Conservation (phyloP, 1,284 basidiomycete genomes). For the Rhodotorula sp. region DNA sequence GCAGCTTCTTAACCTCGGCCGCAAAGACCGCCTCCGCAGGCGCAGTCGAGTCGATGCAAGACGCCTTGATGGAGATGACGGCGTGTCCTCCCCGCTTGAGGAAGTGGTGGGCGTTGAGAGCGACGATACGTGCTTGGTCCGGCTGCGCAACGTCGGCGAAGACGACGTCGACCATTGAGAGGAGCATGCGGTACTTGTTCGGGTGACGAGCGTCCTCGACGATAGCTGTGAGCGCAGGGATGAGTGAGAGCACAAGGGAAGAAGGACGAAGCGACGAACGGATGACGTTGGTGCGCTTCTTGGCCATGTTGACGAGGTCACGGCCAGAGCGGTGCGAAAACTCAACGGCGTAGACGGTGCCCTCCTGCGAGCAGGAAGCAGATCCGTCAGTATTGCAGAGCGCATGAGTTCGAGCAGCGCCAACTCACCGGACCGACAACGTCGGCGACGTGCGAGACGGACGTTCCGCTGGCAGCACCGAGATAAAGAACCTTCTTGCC, state of each 20-base stretch:
- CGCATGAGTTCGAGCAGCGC: neutral
- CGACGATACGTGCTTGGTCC: constrained; percentile 89
- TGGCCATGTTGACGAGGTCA: constrained; percentile 99
- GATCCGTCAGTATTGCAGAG: neutral
- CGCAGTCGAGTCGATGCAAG: constrained; percentile 95
- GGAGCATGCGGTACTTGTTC: constrained; percentile 91
- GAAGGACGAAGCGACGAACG: constrained; percentile 60
- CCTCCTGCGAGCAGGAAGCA: constrained; percentile 61
- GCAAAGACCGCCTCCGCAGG: constrained; percentile 89
- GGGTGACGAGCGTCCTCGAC: constrained; percentile 95
- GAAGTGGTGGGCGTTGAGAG: constrained; percentile 92
- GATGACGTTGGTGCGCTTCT: constrained; percentile 98
- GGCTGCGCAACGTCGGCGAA: constrained; percentile 99
- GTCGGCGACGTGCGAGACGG: constrained; percentile 97
- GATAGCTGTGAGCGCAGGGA: constrained; percentile 63
- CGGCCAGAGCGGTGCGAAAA: constrained; percentile 95
- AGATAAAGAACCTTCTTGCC: constrained; percentile 97
- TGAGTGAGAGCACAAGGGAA: neutral
- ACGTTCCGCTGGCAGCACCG: constrained; percentile 92
- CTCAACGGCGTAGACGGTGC: constrained; percentile 96
- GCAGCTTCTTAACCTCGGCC: constrained; percentile 80
- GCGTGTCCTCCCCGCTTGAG: constrained; percentile 89
- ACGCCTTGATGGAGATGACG: constrained; percentile 98
- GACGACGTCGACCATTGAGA: constrained; percentile 90
- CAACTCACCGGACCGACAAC: constrained; percentile 84